phyloP scores from a whole-genome alignment of 306 rosid genomes.

The Lablab purpureus region DNA sequence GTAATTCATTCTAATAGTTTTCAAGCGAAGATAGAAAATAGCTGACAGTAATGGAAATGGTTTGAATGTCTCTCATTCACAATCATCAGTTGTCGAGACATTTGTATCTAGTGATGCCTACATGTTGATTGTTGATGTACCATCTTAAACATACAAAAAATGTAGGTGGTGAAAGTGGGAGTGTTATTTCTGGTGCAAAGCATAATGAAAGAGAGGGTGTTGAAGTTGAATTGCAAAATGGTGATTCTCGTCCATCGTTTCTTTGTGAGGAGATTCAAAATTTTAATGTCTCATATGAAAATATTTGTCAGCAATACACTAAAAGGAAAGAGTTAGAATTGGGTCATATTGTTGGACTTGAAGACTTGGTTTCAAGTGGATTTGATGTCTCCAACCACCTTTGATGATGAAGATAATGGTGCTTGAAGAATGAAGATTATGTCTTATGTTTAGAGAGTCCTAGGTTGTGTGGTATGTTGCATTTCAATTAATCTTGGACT shows the following conservation, averaged over 20 bases:
- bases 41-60: constrained; percentile 67
- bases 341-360: too few species aligned
- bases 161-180: constrained; percentile 46
- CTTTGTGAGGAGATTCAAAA: constrained; percentile 73
- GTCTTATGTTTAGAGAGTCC: too few species aligned
- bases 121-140: constrained; percentile 98
- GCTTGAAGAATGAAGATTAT: too few species aligned
- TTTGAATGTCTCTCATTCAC: constrained; percentile 54
- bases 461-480: too few species aligned
- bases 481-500: too few species aligned
- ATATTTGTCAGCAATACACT: constrained; percentile 66
- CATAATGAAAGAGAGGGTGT: constrained; percentile 51
- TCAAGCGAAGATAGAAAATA: constrained; percentile 60
- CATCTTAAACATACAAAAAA: constrained; percentile 57
- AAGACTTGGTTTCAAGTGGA: too few species aligned
- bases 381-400: too few species aligned
- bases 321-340: constrained; percentile 70
- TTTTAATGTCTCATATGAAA: constrained; percentile 64
- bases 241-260: constrained; percentile 66
- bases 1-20: constrained; percentile 44
- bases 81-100: constrained; percentile 54
- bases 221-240: constrained; percentile 51
- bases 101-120: constrained; percentile 93
- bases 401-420: too few species aligned
- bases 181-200: constrained; percentile 48